Conservation (phyloP, 495 filamentous ascomycete genomes). For the Annulohypoxylon maeteangense region DNA sequence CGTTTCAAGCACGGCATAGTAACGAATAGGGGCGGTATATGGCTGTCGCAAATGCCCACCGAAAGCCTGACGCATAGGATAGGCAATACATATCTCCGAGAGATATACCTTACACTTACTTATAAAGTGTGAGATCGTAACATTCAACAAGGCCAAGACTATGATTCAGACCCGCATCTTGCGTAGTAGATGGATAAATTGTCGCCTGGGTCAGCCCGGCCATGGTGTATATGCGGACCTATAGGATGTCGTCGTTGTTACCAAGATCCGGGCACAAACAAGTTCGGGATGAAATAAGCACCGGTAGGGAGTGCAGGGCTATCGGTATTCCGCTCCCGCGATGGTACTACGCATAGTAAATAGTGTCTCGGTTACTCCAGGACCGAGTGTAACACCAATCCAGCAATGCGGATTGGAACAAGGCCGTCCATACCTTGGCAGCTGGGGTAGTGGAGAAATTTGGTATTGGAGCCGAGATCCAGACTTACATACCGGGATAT, state of each 20-base stretch:
- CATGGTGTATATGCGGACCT: conserved; percentile 29
- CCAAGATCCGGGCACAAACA: conserved; percentile 31
- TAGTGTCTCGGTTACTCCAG: conserved; percentile 27
- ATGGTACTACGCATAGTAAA: neutral
- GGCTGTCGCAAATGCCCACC: neutral
- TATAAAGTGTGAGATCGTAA: neutral
- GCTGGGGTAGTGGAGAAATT: conserved; percentile 18
- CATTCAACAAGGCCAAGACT: neutral
- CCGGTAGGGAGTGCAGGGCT: neutral
- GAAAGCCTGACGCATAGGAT: neutral
- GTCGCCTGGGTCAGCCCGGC: conserved; percentile 1
- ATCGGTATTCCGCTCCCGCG: conserved; percentile 9
- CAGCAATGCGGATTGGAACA: conserved; percentile 15
- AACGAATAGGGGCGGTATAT: conserved; percentile 2
- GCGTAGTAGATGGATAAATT: conserved; percentile 3
- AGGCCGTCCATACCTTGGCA: conserved; percentile 9
- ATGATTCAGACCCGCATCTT: conserved; percentile 9
- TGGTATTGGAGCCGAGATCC: conserved; percentile 9
- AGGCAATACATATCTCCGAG: neutral
- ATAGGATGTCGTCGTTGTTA: conserved; percentile 24
- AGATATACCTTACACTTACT: conserved; percentile 5
- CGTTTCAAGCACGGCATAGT: conserved; percentile 49
- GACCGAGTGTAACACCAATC: conserved; percentile 34
- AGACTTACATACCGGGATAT: neutral
- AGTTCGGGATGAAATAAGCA: conserved; percentile 6